phyloP scores from a whole-genome alignment of 2,329 filamentous ascomycete species.

The Diaporthe sp. region DNA sequence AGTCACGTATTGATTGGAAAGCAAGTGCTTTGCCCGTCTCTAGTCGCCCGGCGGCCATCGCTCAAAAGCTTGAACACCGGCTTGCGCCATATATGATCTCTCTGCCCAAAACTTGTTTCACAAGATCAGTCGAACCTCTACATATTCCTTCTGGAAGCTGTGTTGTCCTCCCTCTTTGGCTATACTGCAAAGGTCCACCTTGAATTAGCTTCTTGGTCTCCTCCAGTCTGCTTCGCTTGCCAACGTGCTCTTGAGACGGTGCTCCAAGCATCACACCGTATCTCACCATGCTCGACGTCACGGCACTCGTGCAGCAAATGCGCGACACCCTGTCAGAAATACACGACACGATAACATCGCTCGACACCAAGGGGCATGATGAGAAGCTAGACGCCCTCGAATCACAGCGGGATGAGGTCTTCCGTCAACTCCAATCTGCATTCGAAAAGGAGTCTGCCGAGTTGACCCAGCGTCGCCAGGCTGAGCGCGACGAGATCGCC shows the following conservation, averaged over 20 bases:
- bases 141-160: background rate
- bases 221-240: background rate
- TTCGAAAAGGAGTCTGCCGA: constrained; percentile 51
- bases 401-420: constrained; percentile 51
- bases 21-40: constrained; percentile 11
- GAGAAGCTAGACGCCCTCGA: constrained; percentile 56
- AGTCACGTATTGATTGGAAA: constrained; percentile 19
- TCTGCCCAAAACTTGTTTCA: constrained; percentile 2
- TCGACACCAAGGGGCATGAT: constrained; percentile 52
- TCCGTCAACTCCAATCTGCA: constrained; percentile 49
- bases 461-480: constrained; percentile 48
- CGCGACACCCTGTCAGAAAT: constrained; percentile 57
- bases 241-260: constrained; percentile 7
- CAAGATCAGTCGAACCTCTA: background rate
- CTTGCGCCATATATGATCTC: background rate
- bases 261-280: background rate
- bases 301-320: constrained; percentile 57
- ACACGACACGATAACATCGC: constrained; percentile 52
- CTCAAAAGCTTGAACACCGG: constrained; percentile 15
- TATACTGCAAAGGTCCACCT: background rate
- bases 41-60: constrained; percentile 10
- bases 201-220: background rate
- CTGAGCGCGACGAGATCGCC: constrained; percentile 50
- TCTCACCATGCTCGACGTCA: constrained; percentile 50
- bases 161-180: background rate